Evolutionary conservation across 192 early-diverging fungal genomes (phyloP).

Genomic region (Entophlyctis luteolus): DNA sequence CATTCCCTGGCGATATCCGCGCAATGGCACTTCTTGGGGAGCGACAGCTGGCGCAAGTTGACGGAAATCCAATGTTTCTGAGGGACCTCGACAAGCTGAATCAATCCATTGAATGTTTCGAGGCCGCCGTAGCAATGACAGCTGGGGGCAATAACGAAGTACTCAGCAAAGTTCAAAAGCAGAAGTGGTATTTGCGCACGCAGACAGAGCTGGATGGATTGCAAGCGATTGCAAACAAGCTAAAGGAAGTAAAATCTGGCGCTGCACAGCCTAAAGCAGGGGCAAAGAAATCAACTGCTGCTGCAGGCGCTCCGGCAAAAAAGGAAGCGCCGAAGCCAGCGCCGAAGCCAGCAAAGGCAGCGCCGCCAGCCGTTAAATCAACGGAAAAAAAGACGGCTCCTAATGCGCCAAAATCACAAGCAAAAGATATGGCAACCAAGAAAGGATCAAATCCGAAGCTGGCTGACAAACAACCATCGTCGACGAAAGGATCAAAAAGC

Average conservation of each 20-base stretch:
- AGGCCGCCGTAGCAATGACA: slow-evolving; percentile 28
- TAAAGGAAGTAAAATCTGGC: slow-evolving; percentile 3
- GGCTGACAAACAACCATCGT: neutral
- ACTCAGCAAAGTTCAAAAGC: neutral
- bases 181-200: slow-evolving; percentile 7
- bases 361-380: slow-evolving; percentile 22
- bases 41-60: too few relatives aligned
- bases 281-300: neutral
- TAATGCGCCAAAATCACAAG: neutral
- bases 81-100: slow-evolving; percentile 1
- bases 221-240: neutral
- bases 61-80: neutral
- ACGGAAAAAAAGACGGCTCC: neutral
- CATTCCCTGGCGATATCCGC: neutral
- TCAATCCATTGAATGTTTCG: slow-evolving; percentile 31
- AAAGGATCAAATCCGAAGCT: neutral
- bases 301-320: slow-evolving; percentile 7
- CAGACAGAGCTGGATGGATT: neutral
- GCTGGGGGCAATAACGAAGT: neutral
- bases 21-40: too few relatives aligned
- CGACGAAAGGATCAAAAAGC: neutral
- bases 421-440: neutral
- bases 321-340: neutral
- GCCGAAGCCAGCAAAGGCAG: neutral
- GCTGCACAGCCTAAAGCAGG: neutral